A percentile compares a stretch with the other conserved stretches of the same genome.
Conservation (phyloP, 2,329 filamentous ascomycete genomes). For the Bipolaris victoriae region DNA sequence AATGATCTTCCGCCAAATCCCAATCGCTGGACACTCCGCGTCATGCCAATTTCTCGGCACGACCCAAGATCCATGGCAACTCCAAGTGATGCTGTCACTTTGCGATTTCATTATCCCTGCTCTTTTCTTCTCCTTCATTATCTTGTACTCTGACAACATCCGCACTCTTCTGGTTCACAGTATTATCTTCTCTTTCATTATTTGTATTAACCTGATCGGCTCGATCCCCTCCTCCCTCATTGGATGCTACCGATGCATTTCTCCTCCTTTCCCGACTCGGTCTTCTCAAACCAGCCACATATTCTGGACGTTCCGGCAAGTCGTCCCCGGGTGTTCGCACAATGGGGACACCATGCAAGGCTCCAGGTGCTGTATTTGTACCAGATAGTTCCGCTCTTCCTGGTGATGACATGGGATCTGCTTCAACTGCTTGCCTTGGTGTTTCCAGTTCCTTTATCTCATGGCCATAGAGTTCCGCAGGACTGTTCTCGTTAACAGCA, state of each 20-base stretch:
- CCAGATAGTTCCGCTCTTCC: not conserved
- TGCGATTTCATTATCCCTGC: not conserved
- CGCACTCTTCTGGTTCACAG: not conserved
- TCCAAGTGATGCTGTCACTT: not conserved
- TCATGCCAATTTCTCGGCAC: not conserved
- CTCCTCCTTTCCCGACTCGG: not conserved
- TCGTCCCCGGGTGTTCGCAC: not conserved
- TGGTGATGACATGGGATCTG: not conserved
- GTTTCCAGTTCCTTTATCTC: not conserved
- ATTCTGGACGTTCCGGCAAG: not conserved
- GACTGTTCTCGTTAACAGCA: constrained; percentile 1
- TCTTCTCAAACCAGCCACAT: not conserved
- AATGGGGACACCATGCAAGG: not conserved
- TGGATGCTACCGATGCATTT: not conserved
- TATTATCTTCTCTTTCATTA: not conserved
- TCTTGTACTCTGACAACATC: not conserved
- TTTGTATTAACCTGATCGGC: not conserved
- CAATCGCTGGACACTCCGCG: not conserved
- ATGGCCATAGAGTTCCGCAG: not conserved
- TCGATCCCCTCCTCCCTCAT: not conserved
- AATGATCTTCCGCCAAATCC: not conserved
- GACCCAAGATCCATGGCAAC: not conserved
- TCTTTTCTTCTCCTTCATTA: not conserved
- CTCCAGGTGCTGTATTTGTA: not conserved
- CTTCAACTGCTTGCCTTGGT: not conserved